phyloP scores from a whole-genome alignment of 2,329 filamentous ascomycete genomes.

The Penicillium freii region DNA sequence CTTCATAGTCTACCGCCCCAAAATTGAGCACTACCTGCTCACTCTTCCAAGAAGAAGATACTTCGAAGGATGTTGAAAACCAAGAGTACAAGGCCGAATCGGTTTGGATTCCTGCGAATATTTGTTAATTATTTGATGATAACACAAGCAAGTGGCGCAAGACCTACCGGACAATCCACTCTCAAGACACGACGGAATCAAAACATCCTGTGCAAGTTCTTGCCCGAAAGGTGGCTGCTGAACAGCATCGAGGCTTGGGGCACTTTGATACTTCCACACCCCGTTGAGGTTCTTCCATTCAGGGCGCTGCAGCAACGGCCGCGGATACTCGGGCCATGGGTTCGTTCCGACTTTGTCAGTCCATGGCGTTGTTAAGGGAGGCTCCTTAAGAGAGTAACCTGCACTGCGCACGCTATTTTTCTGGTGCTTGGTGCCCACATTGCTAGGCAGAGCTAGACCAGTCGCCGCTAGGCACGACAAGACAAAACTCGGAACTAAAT shows the following conservation, averaged over 20 bases:
- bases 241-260: constrained; percentile 39
- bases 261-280: constrained; percentile 48
- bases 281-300: constrained; percentile 53
- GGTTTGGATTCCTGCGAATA: constrained; percentile 38
- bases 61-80: constrained; percentile 50
- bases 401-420: constrained; percentile 16
- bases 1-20: constrained; percentile 53
- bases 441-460: constrained; percentile 12
- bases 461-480: constrained; percentile 13
- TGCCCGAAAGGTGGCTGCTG: constrained; percentile 47
- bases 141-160: not conserved
- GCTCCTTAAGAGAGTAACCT: constrained; percentile 41
- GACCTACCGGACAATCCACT: constrained; percentile 51
- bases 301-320: constrained; percentile 47
- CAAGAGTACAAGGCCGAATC: constrained; percentile 43
- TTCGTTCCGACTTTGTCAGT: constrained; percentile 48
- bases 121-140: not conserved
- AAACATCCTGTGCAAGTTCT: constrained; percentile 44
- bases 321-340: constrained; percentile 52
- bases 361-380: constrained; percentile 48
- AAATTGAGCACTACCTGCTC: constrained; percentile 49
- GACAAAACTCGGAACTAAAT: constrained; percentile 11
- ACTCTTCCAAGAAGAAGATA: constrained; percentile 46
- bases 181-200: constrained; percentile 56
- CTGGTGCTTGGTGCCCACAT: not conserved